Base-by-base conservation (phyloP, 257 asterid genomes). In the Fraxinus cuspidata region DNA sequence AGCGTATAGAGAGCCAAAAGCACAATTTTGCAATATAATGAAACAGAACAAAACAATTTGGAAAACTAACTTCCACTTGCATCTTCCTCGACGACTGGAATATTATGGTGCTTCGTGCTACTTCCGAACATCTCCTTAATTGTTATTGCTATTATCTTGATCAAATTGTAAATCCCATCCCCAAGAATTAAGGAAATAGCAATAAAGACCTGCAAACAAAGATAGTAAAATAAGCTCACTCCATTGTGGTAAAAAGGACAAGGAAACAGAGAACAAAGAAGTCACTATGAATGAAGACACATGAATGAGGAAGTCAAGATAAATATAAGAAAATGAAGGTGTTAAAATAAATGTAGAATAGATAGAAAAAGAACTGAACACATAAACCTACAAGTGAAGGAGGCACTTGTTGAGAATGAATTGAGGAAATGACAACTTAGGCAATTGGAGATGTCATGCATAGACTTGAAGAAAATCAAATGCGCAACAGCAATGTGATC, bases 131-230 rank as follows among this genome's bases (percentile, higher is more conserved):
- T 83, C 86, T 89, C 96, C 84, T 72, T 86, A 29, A 88, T 15
- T 37, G 99, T 88, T 68, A 91, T 89, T 70, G 84, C 66, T 72
- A 95, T 84, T 74, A 92, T 92, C 90, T 95, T 95, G 58, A 91
- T 71, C 91, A 95, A 85, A 87, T 95, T 92, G 88, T 95, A 95
- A 82, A 95, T 87, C 63, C 99, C 97, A 85, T 95, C 99, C 18
- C 99, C 99, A 68, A 95, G 90, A 74, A 94, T 92, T 47, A 94
- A 90, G 63, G 97, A 81, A 83, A 91, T 92, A 66, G 98, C 96
- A 73, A 95, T 87, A 85, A 95, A 92, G 71, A 95, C 97, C 99
- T 92, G 93, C 44, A 71, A 74, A 67, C 71, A 73, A 51, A 73
- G 51, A 51, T 74, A 78, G 53, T 51, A 53, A 83, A 79, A 29